Evolutionary conservation across 805 yeast species (phyloP), one percentile per base, ranked within the genome.

Genomic region (Kurtzmaniella cleridarum): DNA sequence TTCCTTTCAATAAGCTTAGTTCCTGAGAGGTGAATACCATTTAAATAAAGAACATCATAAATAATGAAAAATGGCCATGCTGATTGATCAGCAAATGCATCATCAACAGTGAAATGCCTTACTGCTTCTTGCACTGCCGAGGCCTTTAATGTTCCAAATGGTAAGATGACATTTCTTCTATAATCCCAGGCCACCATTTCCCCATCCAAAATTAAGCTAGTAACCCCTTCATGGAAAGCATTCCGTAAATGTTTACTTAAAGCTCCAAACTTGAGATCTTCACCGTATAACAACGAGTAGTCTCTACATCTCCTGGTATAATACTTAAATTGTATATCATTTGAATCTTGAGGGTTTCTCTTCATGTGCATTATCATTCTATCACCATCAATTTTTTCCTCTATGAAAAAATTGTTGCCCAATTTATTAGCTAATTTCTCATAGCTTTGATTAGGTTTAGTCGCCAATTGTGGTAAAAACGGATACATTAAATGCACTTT

Each of bases 341-440:
- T 41, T 43, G 29, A 29, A 20, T 36, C 39, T 14, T 51, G 49
- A 9, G 75, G 81, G 41, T 54, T 54, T 7, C 76, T 61, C 32
- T 66, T 57, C 63, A 79, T 76, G 55, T 91, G 98, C 34, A 89
- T 47, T 39, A 86, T 81, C 49, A 87, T 78, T 47, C 98, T 64
- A 57, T 91, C 97, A 2, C 98, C 98, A 59, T 91, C 97, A 63
- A 89, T 73, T 55, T 91, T 91, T 55, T 91, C 97, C 53, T 91
- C 98, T 8, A 91, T 77, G 38, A 71, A 73, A 50, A 88, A 87
- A 32, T 56, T 50, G 27, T 49, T 51, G 14, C 47, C 50, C 53
- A 84, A 64, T 17, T 58, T 63, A 6, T 58, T 50, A n/a, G 79
- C 75, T 15, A 84, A 58, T 3, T 68, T 63, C 2, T 67, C 70